Evolutionary conservation across 2,329 filamentous ascomycete species (phyloP).

Genomic region (Rutstroemia sydowiana): DNA sequence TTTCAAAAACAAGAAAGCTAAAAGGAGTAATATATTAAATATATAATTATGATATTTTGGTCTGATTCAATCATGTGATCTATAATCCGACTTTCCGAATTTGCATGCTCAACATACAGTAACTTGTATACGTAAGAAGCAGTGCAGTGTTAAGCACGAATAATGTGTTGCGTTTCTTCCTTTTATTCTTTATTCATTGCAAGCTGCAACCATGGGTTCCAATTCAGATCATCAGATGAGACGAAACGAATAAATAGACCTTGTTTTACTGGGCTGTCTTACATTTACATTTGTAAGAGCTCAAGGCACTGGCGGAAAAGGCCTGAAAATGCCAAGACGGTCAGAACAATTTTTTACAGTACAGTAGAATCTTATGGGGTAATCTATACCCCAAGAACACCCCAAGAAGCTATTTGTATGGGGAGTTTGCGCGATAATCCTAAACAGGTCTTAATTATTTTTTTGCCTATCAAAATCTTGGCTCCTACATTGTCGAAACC

Average conservation of each 20-base stretch:
- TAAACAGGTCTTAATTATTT: neutral
- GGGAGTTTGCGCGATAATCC: neutral
- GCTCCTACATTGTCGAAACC: neutral
- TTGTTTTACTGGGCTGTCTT: neutral
- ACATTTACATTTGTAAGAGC: neutral
- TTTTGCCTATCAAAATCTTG: neutral
- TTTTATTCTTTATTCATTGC: neutral
- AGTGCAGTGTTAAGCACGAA: neutral
- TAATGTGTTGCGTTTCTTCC: neutral
- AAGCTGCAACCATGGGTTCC: too few relatives aligned
- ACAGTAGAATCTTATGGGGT: neutral
- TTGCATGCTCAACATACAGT: too few relatives aligned
- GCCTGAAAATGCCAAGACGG: neutral
- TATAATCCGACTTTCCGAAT: neutral
- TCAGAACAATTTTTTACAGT: neutral
- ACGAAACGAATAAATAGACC: neutral
- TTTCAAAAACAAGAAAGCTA: too few relatives aligned
- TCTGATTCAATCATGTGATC: neutral
- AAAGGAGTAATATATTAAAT: neutral
- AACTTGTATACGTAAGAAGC: too few relatives aligned
- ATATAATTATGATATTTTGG: neutral
- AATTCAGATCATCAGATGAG: constrained; percentile 2
- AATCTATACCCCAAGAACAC: neutral
- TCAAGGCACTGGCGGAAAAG: neutral
- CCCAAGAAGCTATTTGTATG: neutral